Percentiles rank a stretch among this genome's conserved stretches.
Evolutionary conservation across 495 filamentous ascomycete genomes (phyloP).

Genomic region (Hypoxylon rickii): DNA sequence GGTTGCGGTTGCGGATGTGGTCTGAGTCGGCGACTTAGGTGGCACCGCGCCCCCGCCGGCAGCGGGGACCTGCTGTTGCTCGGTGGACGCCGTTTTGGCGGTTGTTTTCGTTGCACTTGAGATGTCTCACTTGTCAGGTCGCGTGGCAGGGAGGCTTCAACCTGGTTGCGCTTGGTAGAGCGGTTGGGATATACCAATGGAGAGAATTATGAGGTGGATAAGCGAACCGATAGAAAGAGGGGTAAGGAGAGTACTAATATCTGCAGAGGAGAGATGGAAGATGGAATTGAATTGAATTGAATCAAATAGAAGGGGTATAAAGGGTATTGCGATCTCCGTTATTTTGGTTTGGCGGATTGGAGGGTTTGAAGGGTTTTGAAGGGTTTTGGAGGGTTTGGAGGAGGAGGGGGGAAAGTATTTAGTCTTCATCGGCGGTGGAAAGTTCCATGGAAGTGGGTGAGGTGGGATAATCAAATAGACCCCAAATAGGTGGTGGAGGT

Average conservation of each 20-base stretch:
- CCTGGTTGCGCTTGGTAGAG: slow-evolving; percentile 7
- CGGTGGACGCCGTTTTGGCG: slow-evolving; percentile 46
- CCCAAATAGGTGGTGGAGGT: background rate
- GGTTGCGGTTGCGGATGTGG: slow-evolving; percentile 16
- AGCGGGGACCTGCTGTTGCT: slow-evolving; percentile 30
- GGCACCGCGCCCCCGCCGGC: slow-evolving; percentile 28
- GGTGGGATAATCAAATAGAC: no score
- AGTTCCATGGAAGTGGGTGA: slow-evolving; percentile 19
- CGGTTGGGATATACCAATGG: background rate
- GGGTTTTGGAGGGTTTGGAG: slow-evolving; percentile 3
- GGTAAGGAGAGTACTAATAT: background rate
- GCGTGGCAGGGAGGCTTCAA: slow-evolving; percentile 20
- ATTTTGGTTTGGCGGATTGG: background rate
- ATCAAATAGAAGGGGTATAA: no score
- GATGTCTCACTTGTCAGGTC: slow-evolving; percentile 9
- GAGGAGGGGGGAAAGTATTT: slow-evolving; percentile 12
- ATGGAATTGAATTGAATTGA: background rate
- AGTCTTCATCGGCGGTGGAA: slow-evolving; percentile 14
- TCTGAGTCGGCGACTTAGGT: slow-evolving; percentile 41
- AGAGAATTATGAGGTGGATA: background rate
- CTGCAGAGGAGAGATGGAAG: background rate
- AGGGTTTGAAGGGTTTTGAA: slow-evolving; percentile 1
- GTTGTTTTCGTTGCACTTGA: slow-evolving; percentile 35
- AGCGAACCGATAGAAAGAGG: background rate
- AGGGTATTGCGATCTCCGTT: background rate